Evolutionary conservation across 164 flowering plant genomes (phyloP).

Genomic region (Stephania cephalantha): DNA sequence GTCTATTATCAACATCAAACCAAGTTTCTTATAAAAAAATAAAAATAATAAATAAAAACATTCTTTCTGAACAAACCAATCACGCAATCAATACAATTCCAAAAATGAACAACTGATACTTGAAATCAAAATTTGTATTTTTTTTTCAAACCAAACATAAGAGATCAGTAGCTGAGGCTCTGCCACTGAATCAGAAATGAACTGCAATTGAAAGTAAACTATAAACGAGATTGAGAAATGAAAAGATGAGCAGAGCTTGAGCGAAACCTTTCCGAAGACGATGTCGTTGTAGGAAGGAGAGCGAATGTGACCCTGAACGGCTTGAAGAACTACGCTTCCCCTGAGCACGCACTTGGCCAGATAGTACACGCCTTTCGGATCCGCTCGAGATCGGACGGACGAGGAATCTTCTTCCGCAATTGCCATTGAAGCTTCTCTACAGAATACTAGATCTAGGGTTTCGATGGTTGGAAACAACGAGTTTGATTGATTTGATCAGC

Average conservation of each 20-base stretch:
- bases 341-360: conserved; percentile 76
- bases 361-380: conserved; percentile 35
- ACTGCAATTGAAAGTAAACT: background rate
- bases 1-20: too few species aligned
- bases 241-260: background rate
- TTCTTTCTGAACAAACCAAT: too few species aligned
- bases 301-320: conserved; percentile 68
- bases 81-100: background rate
- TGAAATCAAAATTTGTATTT: background rate
- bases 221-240: background rate
- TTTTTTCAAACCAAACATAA: background rate
- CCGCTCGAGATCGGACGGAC: conserved; percentile 29
- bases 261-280: conserved; percentile 81
- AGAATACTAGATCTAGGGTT: background rate
- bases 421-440: conserved; percentile 42
- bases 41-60: too few species aligned
- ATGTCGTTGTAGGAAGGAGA: conserved; percentile 60
- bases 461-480: too few species aligned
- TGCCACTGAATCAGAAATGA: background rate
- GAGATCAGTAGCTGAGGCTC: background rate
- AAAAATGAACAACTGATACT: background rate
- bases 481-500: too few species aligned
- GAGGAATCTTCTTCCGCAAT: conserved; percentile 56
- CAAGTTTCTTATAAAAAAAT: too few species aligned
- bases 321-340: conserved; percentile 81